phyloP scores from a whole-genome alignment of 495 filamentous ascomycete genomes.

The Mytilinidion resinicola region DNA sequence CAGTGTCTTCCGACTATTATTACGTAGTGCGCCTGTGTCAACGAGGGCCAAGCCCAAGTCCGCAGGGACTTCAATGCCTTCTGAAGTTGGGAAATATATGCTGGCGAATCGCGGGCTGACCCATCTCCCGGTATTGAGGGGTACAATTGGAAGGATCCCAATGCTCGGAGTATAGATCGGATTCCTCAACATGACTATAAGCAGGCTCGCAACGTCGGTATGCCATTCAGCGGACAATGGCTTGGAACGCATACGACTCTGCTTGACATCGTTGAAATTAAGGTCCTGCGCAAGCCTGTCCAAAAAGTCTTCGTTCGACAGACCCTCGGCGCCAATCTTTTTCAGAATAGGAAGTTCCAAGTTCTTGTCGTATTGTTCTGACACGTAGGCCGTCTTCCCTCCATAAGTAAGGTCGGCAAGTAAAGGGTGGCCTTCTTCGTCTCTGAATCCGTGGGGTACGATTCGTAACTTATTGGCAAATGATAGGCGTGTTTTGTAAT shows the following conservation, averaged over 20 bases:
- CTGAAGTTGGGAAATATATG: conserved; percentile 7
- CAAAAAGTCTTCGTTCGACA: background rate
- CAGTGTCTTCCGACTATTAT: background rate
- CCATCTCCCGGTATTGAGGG: conserved; percentile 3
- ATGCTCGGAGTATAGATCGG: background rate
- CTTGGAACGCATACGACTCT: background rate
- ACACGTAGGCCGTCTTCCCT: background rate
- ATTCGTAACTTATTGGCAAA: background rate
- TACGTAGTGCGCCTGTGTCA: background rate
- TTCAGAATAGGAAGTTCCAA: background rate
- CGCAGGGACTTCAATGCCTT: conserved; percentile 1
- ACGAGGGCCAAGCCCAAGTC: conserved; percentile 2
- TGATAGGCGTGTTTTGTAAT: no score
- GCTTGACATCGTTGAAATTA: background rate
- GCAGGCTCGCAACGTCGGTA: conserved; percentile 1
- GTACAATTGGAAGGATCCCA: background rate
- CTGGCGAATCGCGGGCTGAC: background rate
- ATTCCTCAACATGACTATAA: background rate
- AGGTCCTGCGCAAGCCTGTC: background rate
- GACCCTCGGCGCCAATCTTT: background rate
- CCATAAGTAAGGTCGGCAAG: background rate
- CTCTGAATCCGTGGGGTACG: background rate
- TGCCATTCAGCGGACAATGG: background rate
- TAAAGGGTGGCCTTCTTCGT: background rate
- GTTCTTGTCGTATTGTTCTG: background rate